Conservation (phyloP, 305 asterid species). For the Salvia sclarea region DNA sequence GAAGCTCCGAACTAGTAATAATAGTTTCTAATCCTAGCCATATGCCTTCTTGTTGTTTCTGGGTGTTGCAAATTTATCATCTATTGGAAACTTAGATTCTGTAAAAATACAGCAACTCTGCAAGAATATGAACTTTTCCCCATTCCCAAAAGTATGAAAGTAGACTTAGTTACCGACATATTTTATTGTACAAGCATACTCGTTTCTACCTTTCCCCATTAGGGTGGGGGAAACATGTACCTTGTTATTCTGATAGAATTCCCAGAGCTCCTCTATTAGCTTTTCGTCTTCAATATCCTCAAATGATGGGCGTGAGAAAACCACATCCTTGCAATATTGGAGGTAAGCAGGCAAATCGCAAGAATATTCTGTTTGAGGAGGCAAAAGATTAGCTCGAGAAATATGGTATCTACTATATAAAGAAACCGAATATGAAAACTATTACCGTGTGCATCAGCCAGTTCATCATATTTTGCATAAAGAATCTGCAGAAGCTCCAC, state of each 20-base stretch:
- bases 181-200: background rate
- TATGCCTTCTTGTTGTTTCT: background rate
- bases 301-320: slow-evolving; percentile 55
- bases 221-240: slow-evolving; percentile 30
- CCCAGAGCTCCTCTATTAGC: slow-evolving; percentile 61
- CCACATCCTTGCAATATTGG: slow-evolving; percentile 66
- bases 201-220: background rate
- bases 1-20: background rate
- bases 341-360: slow-evolving; percentile 66
- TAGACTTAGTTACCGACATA: background rate
- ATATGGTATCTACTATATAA: slow-evolving; percentile 8
- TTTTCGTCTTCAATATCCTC: slow-evolving; percentile 57
- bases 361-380: slow-evolving; percentile 51
- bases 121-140: background rate
- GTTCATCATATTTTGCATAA: slow-evolving; percentile 54
- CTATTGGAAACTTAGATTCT: background rate
- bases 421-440: slow-evolving; percentile 21
- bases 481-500: slow-evolving; percentile 54
- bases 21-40: background rate
- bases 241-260: slow-evolving; percentile 53
- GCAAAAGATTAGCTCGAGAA: slow-evolving; percentile 13
- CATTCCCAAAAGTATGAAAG: background rate
- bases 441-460: slow-evolving; percentile 56
- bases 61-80: background rate
- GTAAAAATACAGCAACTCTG: background rate